Evolutionary conservation across 495 filamentous ascomycete genomes (phyloP), one percentile per base, ranked within the genome.

Genomic region (Acidiella bohemica): DNA sequence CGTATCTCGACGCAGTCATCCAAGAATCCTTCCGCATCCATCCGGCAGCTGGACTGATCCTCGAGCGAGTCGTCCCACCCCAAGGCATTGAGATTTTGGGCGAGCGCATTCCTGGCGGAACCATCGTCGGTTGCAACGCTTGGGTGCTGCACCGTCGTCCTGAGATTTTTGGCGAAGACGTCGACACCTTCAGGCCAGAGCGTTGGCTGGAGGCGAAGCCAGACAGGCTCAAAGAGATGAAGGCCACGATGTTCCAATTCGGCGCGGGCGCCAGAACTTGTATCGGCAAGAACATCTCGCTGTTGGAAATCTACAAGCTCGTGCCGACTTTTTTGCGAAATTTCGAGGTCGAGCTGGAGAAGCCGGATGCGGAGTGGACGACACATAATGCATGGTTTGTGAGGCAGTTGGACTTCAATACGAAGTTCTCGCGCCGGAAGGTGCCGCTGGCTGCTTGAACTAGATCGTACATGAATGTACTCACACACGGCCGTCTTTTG

Each of bases 261-360:
- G 76, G 79, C 9, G 75, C 70, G 0, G 79, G 79, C n/a, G 62
- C 62, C 4, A 58, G 79, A 25, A 68, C 72, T 3, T 84, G 79
- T 55, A 78, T 81, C 40, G 79, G 79, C 3, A 69, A 71, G 62
- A 85, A 86, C 49, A 76, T 86, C 41, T 74, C 72, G 38, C 54
- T 80, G 59, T 46, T 86, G 57, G 81, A 87, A 67, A 77, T 85
- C 37, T 81, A 82, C 47, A 86, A 87, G 64, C 51, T 87, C 40
- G 73, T 85, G 37, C 80, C 82, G 28, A 80, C 68, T 39, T 64
- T 86, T 51, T 64, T 85, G 48, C 65, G 77, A 42, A 60, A 71
- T 41, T 88, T 84, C 58, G 75, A 82, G 39, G 58, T 75, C 19
- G 29, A 41, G 19, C 23, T 50, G 22, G 69, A 71, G 35, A 60